Base-by-base conservation (phyloP, 345 rosid genomes). In the Xanthoceras sorbifolium region DNA sequence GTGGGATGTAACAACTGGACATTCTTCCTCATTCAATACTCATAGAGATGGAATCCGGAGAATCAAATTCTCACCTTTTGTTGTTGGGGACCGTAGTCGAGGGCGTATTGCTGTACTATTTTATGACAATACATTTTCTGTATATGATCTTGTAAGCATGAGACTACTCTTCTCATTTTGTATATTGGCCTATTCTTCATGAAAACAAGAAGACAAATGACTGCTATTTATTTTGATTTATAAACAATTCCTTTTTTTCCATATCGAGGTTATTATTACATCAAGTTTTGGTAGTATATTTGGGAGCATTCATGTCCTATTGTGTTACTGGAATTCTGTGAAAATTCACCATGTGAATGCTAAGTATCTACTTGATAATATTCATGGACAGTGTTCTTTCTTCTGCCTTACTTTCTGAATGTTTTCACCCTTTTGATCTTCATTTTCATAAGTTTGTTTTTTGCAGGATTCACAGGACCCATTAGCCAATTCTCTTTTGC, bases 1-100 rank as follows among this genome's bases (percentile, higher is more conserved):
- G 99, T 96, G 99, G 99, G 99, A 96, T 87, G 93, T 96, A 75
- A 93, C 89, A 75, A 92, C 91, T 80, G 99, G 99, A 60, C 93
- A 90, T 71, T 96, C 99, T 77, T 96, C 99, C 72, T 92, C 98
- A 79, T 93, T 96, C 72, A 92, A 87, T 83, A 90, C 93, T 75
- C 97, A 92, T 57, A 86, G 97, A 83, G 98, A 95, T 76, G 99
- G 98, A 82, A 90, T 95, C 63, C 86, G 97, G 72, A 88, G 99
- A 86, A 90, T 95, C 79, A 95, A 92, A 81, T 95, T 95, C 82
- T 95, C 99, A 63, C 99, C 98, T 79, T 86, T 92, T 81, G 98
- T 95, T 81, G 84, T 87, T 80, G 98, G 99, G 81, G 99, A 95
- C 73, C 90, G 86, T 65, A 93, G 94, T 83, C 90, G 98, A 83